Evolutionary conservation across 2,329 filamentous ascomycete genomes (phyloP).

Genomic region (Aspergillus sp.): DNA sequence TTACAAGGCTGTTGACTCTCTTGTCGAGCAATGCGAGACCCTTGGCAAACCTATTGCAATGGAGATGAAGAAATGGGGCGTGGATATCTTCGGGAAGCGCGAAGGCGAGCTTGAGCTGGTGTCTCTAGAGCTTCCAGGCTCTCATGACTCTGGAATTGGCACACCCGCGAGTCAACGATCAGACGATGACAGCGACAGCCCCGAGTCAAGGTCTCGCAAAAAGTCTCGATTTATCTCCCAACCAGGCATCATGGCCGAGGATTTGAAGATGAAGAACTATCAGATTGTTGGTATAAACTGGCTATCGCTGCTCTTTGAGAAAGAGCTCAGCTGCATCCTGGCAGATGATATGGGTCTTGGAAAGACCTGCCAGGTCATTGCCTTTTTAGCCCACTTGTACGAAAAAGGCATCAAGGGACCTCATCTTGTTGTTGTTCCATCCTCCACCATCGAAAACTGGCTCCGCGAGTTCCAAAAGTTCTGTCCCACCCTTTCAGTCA

Average conservation of each 20-base stretch:
- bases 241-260: constrained; percentile 75
- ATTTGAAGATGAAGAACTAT: constrained; percentile 85
- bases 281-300: constrained; percentile 95
- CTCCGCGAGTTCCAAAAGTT: constrained; percentile 86
- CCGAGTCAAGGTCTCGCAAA: constrained; percentile 37
- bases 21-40: constrained; percentile 75
- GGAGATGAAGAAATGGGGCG: constrained; percentile 70
- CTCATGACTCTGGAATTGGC: constrained; percentile 70
- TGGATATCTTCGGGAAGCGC: constrained; percentile 66
- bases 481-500: constrained; percentile 74
- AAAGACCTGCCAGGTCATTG: constrained; percentile 96
- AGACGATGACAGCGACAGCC: constrained; percentile 54
- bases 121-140: constrained; percentile 52
- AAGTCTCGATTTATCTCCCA: constrained; percentile 62
- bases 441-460: constrained; percentile 96
- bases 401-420: constrained; percentile 70
- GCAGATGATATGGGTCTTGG: constrained; percentile 96
- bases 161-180: constrained; percentile 58
- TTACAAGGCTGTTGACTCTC: constrained; percentile 79
- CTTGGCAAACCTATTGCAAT: constrained; percentile 69
- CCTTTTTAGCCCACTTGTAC: constrained; percentile 82
- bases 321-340: constrained; percentile 82
- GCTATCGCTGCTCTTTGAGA: constrained; percentile 81
- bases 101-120: constrained; percentile 66
- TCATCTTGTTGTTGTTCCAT: constrained; percentile 87